These are phyloP conservation scores for Podila verticillata DNA, from an alignment of 192 early-diverging fungal genomes.

Conservation along the genomic window DNA sequence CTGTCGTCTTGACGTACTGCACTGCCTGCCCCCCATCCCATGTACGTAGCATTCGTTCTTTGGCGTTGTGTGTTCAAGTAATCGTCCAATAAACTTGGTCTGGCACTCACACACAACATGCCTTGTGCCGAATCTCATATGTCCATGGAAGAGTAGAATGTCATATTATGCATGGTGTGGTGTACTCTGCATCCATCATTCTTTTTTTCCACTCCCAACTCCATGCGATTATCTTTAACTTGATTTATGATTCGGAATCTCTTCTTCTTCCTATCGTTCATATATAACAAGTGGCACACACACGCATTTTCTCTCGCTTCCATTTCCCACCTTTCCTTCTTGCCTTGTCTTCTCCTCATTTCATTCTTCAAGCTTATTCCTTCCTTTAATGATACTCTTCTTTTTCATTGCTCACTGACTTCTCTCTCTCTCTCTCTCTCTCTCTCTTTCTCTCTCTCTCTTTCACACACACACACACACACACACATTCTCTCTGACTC, in stretches of 20 bases:
- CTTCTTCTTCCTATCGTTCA: neutral
- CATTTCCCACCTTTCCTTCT: neutral
- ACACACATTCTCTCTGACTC: neutral
- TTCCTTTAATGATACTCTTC: neutral
- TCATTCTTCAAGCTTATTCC: neutral
- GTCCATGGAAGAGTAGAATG: neutral
- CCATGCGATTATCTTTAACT: neutral
- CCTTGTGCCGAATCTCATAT: neutral
- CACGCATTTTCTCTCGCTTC: neutral
- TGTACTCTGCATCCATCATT: neutral
- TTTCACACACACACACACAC: too few relatives aligned
- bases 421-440: neutral
- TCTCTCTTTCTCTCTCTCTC: neutral
- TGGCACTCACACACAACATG: too few relatives aligned
- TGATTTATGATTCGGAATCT: neutral
- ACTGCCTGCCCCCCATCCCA: too few relatives aligned
- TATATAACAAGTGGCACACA: neutral
- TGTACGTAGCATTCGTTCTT: too few relatives aligned
- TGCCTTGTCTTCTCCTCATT: neutral
- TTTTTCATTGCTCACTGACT: neutral
- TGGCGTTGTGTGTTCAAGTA: too few relatives aligned
- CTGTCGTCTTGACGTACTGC: too few relatives aligned
- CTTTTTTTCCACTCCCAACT: neutral
- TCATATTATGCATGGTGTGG: constrained; percentile 1
- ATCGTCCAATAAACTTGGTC: too few relatives aligned